Conservation (phyloP, 352 stramenopile species). For the Phytopythium helicoides region DNA sequence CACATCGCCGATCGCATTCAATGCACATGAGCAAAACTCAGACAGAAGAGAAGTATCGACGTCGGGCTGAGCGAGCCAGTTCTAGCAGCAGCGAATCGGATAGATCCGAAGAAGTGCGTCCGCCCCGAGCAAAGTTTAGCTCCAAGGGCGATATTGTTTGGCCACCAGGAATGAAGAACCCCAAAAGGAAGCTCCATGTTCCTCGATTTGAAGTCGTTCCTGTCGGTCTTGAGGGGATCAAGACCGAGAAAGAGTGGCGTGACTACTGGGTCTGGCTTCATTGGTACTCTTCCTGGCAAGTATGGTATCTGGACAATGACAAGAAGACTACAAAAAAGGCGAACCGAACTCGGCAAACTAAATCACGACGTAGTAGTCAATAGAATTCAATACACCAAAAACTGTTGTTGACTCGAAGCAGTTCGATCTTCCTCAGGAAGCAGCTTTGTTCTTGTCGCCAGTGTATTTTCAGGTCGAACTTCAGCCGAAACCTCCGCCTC, state of each 20-base stretch:
- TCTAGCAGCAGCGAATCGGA: neutral
- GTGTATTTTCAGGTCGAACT: constrained; percentile 3
- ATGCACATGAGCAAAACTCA: too few species aligned
- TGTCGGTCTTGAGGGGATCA: constrained; percentile 47
- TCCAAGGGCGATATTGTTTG: constrained; percentile 27
- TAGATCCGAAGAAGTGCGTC: neutral
- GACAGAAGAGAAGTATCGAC: too few species aligned
- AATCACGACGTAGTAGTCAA: too few species aligned
- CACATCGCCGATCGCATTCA: too few species aligned
- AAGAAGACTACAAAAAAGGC: constrained; percentile 26
- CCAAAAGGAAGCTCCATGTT: constrained; percentile 18
- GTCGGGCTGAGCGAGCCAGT: too few species aligned
- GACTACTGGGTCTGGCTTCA: constrained; percentile 71
- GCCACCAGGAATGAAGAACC: constrained; percentile 51
- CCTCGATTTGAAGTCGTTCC: constrained; percentile 33
- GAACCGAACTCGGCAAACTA: constrained; percentile 10
- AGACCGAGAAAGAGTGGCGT: constrained; percentile 44
- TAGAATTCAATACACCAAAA: too few species aligned
- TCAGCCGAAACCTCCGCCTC: too few species aligned
- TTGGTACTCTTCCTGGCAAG: constrained; percentile 67
- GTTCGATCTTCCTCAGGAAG: too few species aligned
- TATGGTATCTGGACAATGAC: constrained; percentile 54
- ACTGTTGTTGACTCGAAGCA: too few species aligned
- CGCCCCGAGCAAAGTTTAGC: too few species aligned
- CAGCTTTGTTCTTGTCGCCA: too few species aligned